Conservation (phyloP, 306 rosid species). For the Vigna reflexopilosa region DNA sequence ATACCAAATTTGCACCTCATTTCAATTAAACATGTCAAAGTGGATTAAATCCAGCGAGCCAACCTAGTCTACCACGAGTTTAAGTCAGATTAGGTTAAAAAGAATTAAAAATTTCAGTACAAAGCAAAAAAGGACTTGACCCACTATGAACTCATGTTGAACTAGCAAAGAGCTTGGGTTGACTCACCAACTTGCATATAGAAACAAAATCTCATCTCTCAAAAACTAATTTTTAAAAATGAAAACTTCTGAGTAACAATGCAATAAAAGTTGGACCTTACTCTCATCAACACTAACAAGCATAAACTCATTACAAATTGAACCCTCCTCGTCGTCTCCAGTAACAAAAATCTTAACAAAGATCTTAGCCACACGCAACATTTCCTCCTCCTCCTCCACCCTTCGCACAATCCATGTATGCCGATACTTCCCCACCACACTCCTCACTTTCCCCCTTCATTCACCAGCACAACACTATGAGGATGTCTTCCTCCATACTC, state of each 20-base stretch:
- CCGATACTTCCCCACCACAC: slow-evolving; percentile 80
- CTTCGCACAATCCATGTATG: slow-evolving; percentile 77
- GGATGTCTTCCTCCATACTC: neutral
- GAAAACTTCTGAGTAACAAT: neutral
- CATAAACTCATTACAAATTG: slow-evolving; percentile 87
- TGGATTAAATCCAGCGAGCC: too few species aligned
- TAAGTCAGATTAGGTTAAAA: too few species aligned
- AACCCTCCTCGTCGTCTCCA: slow-evolving; percentile 81
- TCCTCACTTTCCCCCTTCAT: slow-evolving; percentile 59
- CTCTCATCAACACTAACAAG: slow-evolving; percentile 91
- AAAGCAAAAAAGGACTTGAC: too few species aligned
- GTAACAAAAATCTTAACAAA: slow-evolving; percentile 81
- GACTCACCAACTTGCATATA: too few species aligned
- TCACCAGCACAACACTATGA: slow-evolving; percentile 75
- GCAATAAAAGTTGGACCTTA: neutral
- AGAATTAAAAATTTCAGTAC: too few species aligned
- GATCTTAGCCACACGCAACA: slow-evolving; percentile 66
- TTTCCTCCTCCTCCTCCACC: slow-evolving; percentile 61
- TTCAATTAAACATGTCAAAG: too few species aligned
- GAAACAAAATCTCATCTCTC: too few species aligned
- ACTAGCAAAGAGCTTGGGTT: too few species aligned
- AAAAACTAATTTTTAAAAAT: neutral
- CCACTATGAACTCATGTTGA: too few species aligned
- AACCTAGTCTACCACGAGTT: too few species aligned
- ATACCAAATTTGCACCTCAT: too few species aligned